phyloP scores from a whole-genome alignment of 768 basidiomycete genomes.

The Boletus rufocinnamomeus region DNA sequence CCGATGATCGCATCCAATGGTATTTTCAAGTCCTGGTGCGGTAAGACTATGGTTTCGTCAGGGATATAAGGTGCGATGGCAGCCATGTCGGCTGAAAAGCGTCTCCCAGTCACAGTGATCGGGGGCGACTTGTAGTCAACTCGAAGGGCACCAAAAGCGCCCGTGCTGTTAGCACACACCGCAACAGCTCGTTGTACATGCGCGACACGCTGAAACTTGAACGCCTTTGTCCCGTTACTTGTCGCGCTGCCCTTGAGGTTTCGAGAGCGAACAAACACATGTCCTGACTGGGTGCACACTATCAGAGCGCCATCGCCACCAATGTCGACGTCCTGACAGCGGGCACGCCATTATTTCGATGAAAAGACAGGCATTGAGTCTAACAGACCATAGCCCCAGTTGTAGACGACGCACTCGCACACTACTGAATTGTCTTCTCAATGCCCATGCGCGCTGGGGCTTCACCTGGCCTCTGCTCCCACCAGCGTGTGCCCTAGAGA shows the following conservation, averaged over 20 bases:
- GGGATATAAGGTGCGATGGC: slow-evolving; percentile 60
- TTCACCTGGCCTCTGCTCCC: slow-evolving; percentile 45
- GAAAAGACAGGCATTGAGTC: not conserved
- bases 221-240: slow-evolving; percentile 44
- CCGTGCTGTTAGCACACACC: slow-evolving; percentile 85
- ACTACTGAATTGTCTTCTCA: slow-evolving; percentile 83
- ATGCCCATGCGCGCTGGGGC: slow-evolving; percentile 90
- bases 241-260: slow-evolving; percentile 35
- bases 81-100: slow-evolving; percentile 66
- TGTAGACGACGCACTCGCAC: slow-evolving; percentile 55
- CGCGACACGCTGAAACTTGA: slow-evolving; percentile 80
- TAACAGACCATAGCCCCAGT: not conserved
- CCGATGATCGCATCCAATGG: slow-evolving; percentile 3
- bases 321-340: slow-evolving; percentile 76
- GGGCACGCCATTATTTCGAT: not conserved
- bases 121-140: slow-evolving; percentile 64
- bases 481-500: slow-evolving; percentile 7
- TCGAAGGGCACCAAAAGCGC: slow-evolving; percentile 84
- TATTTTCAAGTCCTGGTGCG: not conserved
- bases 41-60: not conserved
- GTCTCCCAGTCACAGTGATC: slow-evolving; percentile 56
- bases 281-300: slow-evolving; percentile 92
- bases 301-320: slow-evolving; percentile 87
- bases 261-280: slow-evolving; percentile 84
- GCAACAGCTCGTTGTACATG: slow-evolving; percentile 82